A percentile compares a stretch with the other conserved stretches of the same genome.
Conservation (phyloP, 2,329 filamentous ascomycete genomes). For the Sphaerostilbella broomeana region DNA sequence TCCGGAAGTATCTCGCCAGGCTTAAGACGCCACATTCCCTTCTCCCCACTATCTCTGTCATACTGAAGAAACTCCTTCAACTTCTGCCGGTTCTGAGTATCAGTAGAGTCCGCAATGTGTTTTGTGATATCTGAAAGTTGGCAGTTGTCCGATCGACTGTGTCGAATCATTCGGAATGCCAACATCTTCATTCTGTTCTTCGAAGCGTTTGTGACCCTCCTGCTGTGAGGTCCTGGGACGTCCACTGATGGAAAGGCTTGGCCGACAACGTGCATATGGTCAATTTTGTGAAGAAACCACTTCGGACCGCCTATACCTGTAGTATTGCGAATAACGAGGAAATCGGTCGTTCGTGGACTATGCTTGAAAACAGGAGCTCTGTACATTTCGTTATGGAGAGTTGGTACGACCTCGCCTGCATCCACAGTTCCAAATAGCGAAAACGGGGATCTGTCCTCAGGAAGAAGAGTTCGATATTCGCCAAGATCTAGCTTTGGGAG, state of each 20-base stretch:
- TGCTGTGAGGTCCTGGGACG: conserved; percentile 85
- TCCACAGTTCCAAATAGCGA: conserved; percentile 91
- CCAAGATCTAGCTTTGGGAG: conserved; percentile 79
- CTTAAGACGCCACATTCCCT: conserved; percentile 74
- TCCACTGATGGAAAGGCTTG: conserved; percentile 90
- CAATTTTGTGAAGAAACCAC: conserved; percentile 82
- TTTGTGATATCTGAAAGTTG: conserved; percentile 80
- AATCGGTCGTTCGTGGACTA: conserved; percentile 69
- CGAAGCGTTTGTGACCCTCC: conserved; percentile 92
- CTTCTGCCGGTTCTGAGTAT: conserved; percentile 93
- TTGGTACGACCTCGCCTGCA: conserved; percentile 81
- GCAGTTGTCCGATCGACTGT: conserved; percentile 61
- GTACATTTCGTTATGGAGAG: conserved; percentile 93
- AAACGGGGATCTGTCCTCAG: conserved; percentile 94
- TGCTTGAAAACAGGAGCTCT: conserved; percentile 91
- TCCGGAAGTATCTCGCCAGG: conserved; percentile 70
- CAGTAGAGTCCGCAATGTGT: conserved; percentile 87
- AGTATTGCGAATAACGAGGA: conserved; percentile 75
- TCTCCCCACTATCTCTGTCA: conserved; percentile 64
- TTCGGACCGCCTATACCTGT: conserved; percentile 71
- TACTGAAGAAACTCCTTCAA: conserved; percentile 95
- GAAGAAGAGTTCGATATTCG: conserved; percentile 79
- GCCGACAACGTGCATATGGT: conserved; percentile 84
- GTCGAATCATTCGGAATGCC: conserved; percentile 78
- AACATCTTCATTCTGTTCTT: conserved; percentile 98